A percentile compares a stretch with the other conserved stretches of the same genome.
These are phyloP conservation scores for Abrus precatorius DNA, from an alignment of 306 rosid genomes.

Conservation along the genomic window DNA sequence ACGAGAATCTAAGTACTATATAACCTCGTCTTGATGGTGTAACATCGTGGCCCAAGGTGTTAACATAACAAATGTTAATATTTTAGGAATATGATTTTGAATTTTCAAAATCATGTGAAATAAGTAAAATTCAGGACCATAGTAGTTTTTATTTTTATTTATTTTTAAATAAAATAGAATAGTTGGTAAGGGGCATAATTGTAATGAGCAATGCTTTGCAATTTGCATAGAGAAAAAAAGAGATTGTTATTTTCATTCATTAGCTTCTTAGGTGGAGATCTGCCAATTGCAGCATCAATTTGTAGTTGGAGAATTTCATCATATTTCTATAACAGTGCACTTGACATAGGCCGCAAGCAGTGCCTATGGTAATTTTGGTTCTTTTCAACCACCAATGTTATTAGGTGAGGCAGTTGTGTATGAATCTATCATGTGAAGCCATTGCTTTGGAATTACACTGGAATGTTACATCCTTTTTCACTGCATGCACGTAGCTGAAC, in stretches of 20 bases:
- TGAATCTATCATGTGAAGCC: conserved; percentile 38
- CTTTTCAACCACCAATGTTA: conserved; percentile 47
- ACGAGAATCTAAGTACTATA: too few species aligned
- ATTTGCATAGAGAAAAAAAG: not conserved
- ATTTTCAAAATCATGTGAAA: too few species aligned
- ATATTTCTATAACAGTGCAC: conserved; percentile 22
- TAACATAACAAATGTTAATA: too few species aligned
- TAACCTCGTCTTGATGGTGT: too few species aligned
- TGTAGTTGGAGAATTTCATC: conserved; percentile 32
- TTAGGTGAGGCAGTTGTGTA: conserved; percentile 37
- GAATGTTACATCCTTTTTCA: conserved; percentile 57
- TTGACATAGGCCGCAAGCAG: conserved; percentile 2
- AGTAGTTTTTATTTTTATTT: too few species aligned
- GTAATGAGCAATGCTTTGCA: not conserved
- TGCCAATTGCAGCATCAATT: conserved; percentile 13
- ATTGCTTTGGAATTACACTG: conserved; percentile 47
- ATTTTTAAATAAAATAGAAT: too few species aligned
- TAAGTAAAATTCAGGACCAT: too few species aligned
- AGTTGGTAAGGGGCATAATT: not conserved
- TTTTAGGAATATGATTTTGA: too few species aligned
- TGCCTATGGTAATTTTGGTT: conserved; percentile 39
- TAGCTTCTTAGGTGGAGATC: not conserved
- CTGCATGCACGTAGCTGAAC: conserved; percentile 26
- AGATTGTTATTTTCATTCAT: conserved; percentile 8
- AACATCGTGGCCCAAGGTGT: too few species aligned